phyloP scores from a whole-genome alignment of 805 yeast species.

The Sungouiella thailandica region DNA sequence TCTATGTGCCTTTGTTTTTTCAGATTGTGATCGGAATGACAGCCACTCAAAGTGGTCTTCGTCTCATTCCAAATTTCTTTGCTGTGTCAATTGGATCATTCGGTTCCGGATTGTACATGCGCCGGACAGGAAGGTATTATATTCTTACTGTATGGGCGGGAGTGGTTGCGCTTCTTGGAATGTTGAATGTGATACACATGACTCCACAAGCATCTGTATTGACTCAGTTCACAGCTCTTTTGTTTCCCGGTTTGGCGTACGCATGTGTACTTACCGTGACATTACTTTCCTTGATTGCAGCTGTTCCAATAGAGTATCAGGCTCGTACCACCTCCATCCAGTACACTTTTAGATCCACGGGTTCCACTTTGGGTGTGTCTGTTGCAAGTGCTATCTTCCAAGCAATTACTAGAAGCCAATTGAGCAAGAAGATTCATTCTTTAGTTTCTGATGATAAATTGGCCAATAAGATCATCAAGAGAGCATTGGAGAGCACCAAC shows the following conservation, averaged over 20 bases:
- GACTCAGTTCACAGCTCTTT: slow-evolving; percentile 40
- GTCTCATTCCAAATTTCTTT: slow-evolving; percentile 62
- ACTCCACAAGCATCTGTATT: slow-evolving; percentile 25
- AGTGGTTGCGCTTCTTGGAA: slow-evolving; percentile 44
- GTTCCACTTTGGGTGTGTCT: slow-evolving; percentile 80
- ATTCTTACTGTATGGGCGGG: slow-evolving; percentile 40
- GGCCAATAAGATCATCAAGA: slow-evolving; percentile 41
- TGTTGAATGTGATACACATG: slow-evolving; percentile 27
- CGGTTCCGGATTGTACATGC: slow-evolving; percentile 63
- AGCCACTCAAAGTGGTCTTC: slow-evolving; percentile 53
- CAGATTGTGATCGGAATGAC: slow-evolving; percentile 47
- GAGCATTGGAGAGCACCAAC: slow-evolving; percentile 53
- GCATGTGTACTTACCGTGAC: slow-evolving; percentile 68
- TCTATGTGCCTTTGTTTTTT: slow-evolving; percentile 67
- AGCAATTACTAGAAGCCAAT: slow-evolving; percentile 30
- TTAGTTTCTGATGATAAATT: slow-evolving; percentile 19
- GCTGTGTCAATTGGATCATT: slow-evolving; percentile 68
- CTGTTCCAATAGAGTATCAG: slow-evolving; percentile 64
- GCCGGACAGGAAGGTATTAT: slow-evolving; percentile 60
- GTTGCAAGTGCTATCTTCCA: slow-evolving; percentile 65
- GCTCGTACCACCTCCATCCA: slow-evolving; percentile 88
- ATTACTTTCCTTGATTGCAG: slow-evolving; percentile 67
- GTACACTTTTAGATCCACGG: slow-evolving; percentile 82
- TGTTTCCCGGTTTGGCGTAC: slow-evolving; percentile 61
- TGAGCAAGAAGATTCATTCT: slow-evolving; percentile 11